phyloP scores from a whole-genome alignment of 352 stramenopile genomes.

The Thalassiosira livingstoniorum region DNA sequence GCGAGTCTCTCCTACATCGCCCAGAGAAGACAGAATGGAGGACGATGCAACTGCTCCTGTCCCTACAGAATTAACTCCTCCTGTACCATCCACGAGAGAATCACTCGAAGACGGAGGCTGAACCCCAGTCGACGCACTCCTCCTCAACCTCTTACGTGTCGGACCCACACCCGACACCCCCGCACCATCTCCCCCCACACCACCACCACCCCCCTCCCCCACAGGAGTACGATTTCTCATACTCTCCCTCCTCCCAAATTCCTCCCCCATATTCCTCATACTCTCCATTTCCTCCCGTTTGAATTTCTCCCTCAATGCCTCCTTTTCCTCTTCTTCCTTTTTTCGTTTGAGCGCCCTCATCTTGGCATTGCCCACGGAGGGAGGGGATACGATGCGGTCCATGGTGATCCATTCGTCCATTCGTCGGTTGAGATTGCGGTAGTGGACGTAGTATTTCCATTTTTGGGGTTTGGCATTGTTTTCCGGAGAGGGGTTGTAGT shows the following conservation, averaged over 20 bases:
- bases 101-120: not conserved
- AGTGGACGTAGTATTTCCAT: constrained; percentile 88
- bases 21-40: not conserved
- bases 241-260: not conserved
- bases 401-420: constrained; percentile 90
- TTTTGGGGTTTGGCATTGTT: constrained; percentile 6
- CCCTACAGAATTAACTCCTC: not conserved
- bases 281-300: constrained; percentile 66
- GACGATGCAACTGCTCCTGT: too few species aligned
- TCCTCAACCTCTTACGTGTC: not conserved
- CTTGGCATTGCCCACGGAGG: constrained; percentile 85
- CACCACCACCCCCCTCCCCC: not conserved
- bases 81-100: not conserved
- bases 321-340: constrained; percentile 74
- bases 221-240: not conserved
- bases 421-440: constrained; percentile 87
- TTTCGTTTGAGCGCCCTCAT: constrained; percentile 74
- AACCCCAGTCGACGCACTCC: not conserved
- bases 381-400: constrained; percentile 84
- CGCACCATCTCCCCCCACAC: not conserved
- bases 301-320: constrained; percentile 54
- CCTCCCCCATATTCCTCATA: constrained; percentile 23
- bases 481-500: not conserved
- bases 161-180: not conserved
- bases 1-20: constrained; percentile 21